These are phyloP conservation scores for Penicillium longicatenatum DNA, from an alignment of 495 filamentous ascomycete genomes.

Conservation along the genomic window DNA sequence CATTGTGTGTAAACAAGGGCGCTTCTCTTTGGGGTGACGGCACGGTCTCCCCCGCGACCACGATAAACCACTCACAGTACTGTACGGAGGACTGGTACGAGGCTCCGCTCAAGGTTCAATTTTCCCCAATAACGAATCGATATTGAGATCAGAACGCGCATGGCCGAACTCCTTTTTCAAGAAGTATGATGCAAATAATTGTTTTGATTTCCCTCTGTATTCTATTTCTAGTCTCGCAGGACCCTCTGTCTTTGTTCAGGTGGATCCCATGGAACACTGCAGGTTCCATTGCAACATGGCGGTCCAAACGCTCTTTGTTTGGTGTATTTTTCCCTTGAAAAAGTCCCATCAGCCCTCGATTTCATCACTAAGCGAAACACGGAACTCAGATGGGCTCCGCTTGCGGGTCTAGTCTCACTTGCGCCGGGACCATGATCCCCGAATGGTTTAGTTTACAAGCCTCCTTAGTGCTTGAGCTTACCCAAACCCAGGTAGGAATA, in stretches of 20 bases:
- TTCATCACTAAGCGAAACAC: neutral
- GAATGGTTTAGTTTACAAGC: neutral
- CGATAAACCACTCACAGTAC: no score
- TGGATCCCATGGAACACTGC: neutral
- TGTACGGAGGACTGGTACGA: no score
- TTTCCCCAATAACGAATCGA: neutral
- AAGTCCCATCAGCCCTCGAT: neutral
- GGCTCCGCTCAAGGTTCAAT: slow-evolving; percentile 2
- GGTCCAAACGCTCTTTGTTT: neutral
- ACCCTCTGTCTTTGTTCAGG: neutral
- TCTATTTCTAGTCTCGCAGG: neutral
- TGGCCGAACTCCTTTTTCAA: no score
- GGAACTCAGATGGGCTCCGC: neutral
- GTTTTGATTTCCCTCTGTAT: neutral
- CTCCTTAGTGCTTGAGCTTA: neutral
- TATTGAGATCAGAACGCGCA: neutral
- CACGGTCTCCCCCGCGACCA: slow-evolving; percentile 5
- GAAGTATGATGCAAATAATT: no score
- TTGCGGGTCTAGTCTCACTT: neutral
- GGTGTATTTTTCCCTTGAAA: neutral
- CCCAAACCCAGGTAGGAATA: neutral
- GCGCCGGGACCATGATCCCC: neutral
- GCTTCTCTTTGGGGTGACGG: neutral
- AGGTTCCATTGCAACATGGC: neutral
- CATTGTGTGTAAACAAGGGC: neutral